Conservation (phyloP, 2,329 filamentous ascomycete species). For the Orbilia javanica region DNA sequence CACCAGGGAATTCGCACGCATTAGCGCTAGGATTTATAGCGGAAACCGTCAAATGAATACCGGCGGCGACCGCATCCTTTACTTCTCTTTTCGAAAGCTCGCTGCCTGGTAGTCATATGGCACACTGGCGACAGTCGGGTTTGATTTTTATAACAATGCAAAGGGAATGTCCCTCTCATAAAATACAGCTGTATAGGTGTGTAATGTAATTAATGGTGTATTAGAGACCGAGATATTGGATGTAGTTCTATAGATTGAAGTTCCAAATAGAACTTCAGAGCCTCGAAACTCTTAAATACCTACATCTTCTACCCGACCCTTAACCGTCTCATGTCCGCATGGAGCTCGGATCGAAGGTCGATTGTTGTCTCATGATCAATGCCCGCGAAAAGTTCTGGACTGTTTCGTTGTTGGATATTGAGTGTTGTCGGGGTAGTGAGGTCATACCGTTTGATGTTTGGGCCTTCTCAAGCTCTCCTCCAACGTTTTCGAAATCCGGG, state of each 20-base stretch:
- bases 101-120: too few species aligned
- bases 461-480: too few species aligned
- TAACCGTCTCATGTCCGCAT: neutral
- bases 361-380: too few species aligned
- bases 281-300: neutral
- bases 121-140: too few species aligned
- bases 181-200: too few species aligned
- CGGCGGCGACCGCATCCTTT: constrained; percentile 10
- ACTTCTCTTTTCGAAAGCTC: constrained; percentile 10
- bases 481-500: too few species aligned
- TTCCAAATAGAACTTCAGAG: neutral
- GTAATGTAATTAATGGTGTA: too few species aligned
- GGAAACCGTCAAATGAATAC: constrained; percentile 26
- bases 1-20: constrained; percentile 25
- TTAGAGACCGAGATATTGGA: neutral
- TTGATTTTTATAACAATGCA: too few species aligned
- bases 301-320: too few species aligned
- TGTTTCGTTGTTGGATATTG: constrained; percentile 7
- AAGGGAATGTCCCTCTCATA: too few species aligned
- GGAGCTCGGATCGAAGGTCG: too few species aligned
- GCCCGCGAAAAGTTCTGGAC: neutral
- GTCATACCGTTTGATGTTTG: neutral
- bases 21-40: constrained; percentile 5
- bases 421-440: constrained; percentile 8
- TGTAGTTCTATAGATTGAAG: neutral